phyloP scores from a whole-genome alignment of 768 basidiomycete species.

The Phlebiopsis gigantea region DNA sequence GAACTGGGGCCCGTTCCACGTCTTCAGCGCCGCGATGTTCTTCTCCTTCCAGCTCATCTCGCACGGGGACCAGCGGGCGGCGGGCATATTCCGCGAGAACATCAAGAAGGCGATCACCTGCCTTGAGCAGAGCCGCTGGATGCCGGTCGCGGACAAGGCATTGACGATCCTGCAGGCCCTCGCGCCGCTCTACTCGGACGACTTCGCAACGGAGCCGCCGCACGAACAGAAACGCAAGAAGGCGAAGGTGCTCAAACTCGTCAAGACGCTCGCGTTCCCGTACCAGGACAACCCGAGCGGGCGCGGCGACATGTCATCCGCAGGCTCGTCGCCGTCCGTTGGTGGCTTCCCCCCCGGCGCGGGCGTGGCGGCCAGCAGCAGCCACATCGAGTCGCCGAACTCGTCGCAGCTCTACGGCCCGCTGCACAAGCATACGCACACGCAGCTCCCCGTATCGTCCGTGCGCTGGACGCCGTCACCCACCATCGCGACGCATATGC shows the following conservation, averaged over 20 bases:
- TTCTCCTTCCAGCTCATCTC: slow-evolving; percentile 86
- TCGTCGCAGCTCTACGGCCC: not conserved
- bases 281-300: slow-evolving; percentile 61
- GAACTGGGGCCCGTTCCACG: slow-evolving; percentile 80
- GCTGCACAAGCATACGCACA: slow-evolving; percentile 10
- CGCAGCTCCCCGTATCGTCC: slow-evolving; percentile 21
- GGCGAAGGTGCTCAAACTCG: slow-evolving; percentile 54
- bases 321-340: slow-evolving; percentile 7
- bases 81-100: slow-evolving; percentile 68
- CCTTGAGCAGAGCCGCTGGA: slow-evolving; percentile 59
- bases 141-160: slow-evolving; percentile 70
- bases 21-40: slow-evolving; percentile 85
- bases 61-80: slow-evolving; percentile 75
- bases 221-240: slow-evolving; percentile 57
- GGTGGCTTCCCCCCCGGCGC: not conserved
- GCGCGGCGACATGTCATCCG: slow-evolving; percentile 14
- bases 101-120: slow-evolving; percentile 65
- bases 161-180: slow-evolving; percentile 66
- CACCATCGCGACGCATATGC: not conserved
- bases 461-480: slow-evolving; percentile 18
- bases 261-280: slow-evolving; percentile 77
- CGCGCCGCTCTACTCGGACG: slow-evolving; percentile 66
- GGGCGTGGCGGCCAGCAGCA: not conserved
- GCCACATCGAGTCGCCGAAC: slow-evolving; percentile 3
- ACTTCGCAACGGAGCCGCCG: slow-evolving; percentile 44